These are phyloP conservation scores for Aspergillus carlsbadensis DNA, from an alignment of 495 filamentous ascomycete species.

Conservation along the genomic window DNA sequence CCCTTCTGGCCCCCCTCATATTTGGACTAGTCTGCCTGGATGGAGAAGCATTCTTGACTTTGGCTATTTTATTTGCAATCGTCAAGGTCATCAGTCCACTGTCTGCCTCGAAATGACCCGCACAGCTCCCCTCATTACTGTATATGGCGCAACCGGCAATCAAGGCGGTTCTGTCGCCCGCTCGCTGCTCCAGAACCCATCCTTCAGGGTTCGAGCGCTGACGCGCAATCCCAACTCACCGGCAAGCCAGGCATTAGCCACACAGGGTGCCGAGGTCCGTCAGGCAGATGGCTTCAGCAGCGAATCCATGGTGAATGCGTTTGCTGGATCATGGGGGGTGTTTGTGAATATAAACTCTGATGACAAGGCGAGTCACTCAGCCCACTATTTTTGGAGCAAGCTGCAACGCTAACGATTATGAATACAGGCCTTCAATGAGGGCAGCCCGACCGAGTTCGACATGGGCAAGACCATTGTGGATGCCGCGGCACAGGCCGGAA, in stretches of 20 bases:
- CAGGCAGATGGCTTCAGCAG: slow-evolving; percentile 39
- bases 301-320: slow-evolving; percentile 20
- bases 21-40: too few species aligned
- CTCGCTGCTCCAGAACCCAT: slow-evolving; percentile 30
- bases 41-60: too few species aligned
- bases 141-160: slow-evolving; percentile 28
- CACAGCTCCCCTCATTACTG: slow-evolving; percentile 14
- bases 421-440: slow-evolving; percentile 10
- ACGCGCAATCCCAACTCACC: slow-evolving; percentile 40
- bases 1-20: too few species aligned
- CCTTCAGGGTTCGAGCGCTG: slow-evolving; percentile 37
- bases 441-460: slow-evolving; percentile 24
- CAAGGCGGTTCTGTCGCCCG: slow-evolving; percentile 47
- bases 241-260: slow-evolving; percentile 32
- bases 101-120: not conserved
- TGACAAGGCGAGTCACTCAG: slow-evolving; percentile 18
- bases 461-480: slow-evolving; percentile 31
- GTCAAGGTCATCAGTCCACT: too few species aligned
- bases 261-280: slow-evolving; percentile 48
- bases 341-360: slow-evolving; percentile 38
- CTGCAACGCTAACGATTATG: not conserved
- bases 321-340: slow-evolving; percentile 26
- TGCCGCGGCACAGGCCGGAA: slow-evolving; percentile 20
- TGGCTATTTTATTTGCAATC: too few species aligned
- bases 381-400: not conserved